Conservation (phyloP, 768 basidiomycete genomes). For the Lentinula aciculospora region DNA sequence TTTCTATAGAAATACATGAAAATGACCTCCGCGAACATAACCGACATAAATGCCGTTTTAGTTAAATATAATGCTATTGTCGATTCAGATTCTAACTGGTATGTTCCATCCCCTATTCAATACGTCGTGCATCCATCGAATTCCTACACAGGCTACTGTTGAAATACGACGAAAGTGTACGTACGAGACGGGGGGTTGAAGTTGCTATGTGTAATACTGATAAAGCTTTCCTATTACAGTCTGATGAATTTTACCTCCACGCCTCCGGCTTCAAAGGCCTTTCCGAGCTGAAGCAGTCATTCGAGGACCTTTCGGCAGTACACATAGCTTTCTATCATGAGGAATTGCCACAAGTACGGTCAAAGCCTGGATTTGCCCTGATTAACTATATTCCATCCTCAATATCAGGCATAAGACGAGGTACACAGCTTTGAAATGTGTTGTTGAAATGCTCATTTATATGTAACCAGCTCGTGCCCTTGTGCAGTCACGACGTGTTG, state of each 20-base stretch:
- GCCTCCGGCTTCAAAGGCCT: conserved; percentile 36
- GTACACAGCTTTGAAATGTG: conserved; percentile 17
- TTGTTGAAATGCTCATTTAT: conserved; percentile 3
- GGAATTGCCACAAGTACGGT: conserved; percentile 22
- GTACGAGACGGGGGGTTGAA: not conserved
- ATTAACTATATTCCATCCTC: conserved; percentile 41
- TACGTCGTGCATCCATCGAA: not conserved
- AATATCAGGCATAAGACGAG: conserved; percentile 30
- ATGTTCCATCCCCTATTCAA: not conserved
- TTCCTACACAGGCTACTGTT: not conserved
- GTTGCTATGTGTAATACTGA: not conserved
- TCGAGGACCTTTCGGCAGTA: conserved; percentile 30
- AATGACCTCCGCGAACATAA: conserved; percentile 3
- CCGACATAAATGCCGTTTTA: not conserved
- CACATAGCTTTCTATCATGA: conserved; percentile 44
- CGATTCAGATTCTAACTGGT: conserved; percentile 16
- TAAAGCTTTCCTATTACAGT: conserved; percentile 19
- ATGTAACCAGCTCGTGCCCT: conserved; percentile 32
- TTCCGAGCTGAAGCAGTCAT: conserved; percentile 38
- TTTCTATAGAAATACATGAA: not conserved
- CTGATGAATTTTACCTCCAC: conserved; percentile 33
- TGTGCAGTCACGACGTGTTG: conserved; percentile 43
- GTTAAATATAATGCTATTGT: conserved; percentile 16
- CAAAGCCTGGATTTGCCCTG: conserved; percentile 29
- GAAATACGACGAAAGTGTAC: conserved; percentile 4